phyloP scores from a whole-genome alignment of 2,329 filamentous ascomycete species.

The Trichoderma hamatum region DNA sequence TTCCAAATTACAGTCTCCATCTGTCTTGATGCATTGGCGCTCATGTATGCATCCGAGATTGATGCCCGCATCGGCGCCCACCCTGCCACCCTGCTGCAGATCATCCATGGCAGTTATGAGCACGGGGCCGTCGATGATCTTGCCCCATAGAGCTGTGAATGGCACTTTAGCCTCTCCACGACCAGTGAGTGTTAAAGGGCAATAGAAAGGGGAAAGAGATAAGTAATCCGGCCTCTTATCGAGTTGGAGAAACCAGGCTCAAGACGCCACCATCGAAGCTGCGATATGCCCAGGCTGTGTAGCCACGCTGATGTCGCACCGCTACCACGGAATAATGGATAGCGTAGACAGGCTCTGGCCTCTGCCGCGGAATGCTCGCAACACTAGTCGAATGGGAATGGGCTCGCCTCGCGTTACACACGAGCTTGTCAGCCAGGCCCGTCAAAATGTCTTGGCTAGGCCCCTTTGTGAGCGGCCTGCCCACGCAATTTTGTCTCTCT shows the following conservation, averaged over 20 bases:
- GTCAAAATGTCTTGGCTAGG: constrained; percentile 20
- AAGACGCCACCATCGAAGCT: background rate
- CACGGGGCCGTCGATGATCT: constrained; percentile 25
- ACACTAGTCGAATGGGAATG: constrained; percentile 19
- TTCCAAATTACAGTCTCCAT: background rate
- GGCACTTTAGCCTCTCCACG: background rate
- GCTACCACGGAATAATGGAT: background rate
- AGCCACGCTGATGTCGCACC: background rate
- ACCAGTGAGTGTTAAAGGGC: background rate
- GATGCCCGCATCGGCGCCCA: constrained; percentile 21
- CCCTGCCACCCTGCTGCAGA: constrained; percentile 28
- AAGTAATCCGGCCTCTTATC: background rate
- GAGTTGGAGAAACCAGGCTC: background rate
- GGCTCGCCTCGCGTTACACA: constrained; percentile 20
- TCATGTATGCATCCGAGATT: constrained; percentile 14
- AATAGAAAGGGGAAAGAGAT: background rate
- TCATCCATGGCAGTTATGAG: constrained; percentile 20
- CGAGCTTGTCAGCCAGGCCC: constrained; percentile 10
- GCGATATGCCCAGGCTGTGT: constrained; percentile 2
- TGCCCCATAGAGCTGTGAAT: constrained; percentile 6
- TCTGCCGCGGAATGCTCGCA: constrained; percentile 13
- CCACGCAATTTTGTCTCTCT: constrained; percentile 22
- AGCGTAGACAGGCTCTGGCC: background rate
- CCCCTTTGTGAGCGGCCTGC: constrained; percentile 2
- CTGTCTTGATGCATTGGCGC: constrained; percentile 8